Percentiles rank a stretch among this genome's conserved stretches.
Conservation (phyloP, 352 stramenopile species). For the Globisporangium cylindrosporum region DNA sequence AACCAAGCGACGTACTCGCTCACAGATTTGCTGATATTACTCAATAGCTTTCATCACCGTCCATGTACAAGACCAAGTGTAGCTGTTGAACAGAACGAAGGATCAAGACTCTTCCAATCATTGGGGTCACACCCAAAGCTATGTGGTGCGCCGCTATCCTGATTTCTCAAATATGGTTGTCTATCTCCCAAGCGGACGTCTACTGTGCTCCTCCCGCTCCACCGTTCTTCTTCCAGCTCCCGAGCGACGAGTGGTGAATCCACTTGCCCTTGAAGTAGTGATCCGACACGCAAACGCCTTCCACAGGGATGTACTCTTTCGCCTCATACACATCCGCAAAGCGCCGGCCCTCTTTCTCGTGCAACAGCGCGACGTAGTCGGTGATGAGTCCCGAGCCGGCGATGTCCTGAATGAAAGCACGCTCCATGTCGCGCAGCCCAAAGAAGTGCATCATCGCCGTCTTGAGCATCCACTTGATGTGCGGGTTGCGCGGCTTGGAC, state of each 20-base stretch:
- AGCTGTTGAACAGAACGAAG: background rate
- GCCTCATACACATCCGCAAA: conserved; percentile 7
- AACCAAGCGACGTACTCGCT: background rate
- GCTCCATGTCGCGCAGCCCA: conserved; percentile 20
- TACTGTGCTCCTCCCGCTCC: background rate
- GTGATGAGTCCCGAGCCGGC: conserved; percentile 17
- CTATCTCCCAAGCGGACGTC: background rate
- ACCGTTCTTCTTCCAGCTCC: conserved; percentile 6
- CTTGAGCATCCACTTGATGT: conserved; percentile 17
- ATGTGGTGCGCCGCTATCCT: background rate
- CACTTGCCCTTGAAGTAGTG: conserved; percentile 5
- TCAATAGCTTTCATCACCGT: background rate
- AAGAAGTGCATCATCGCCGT: conserved; percentile 19
- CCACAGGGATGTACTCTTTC: conserved; percentile 4
- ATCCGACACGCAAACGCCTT: conserved; percentile 16
- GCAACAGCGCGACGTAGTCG: conserved; percentile 22
- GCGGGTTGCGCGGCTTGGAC: conserved; percentile 10
- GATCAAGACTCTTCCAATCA: background rate
- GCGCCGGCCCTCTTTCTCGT: conserved; percentile 7
- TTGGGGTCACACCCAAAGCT: background rate
- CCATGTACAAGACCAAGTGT: too few species aligned
- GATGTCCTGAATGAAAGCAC: conserved; percentile 15
- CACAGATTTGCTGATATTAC: background rate
- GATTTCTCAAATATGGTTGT: background rate
- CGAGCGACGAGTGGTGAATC: conserved; percentile 4